Base-by-base conservation (phyloP, 2,329 filamentous ascomycete genomes). In the Scytalidium sp. region DNA sequence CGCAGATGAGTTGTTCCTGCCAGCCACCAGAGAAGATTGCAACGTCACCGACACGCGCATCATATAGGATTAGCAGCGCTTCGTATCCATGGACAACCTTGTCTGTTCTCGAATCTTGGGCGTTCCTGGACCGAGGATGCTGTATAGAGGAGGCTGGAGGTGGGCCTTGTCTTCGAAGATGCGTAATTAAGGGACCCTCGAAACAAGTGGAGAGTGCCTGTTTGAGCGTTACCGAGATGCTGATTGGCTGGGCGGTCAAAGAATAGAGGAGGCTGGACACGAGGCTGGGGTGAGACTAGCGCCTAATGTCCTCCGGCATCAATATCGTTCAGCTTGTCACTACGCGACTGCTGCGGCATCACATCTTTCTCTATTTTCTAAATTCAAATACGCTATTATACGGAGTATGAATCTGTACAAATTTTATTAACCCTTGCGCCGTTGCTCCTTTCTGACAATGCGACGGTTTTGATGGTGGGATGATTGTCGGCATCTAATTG, bases 1-100 rank as follows among this genome's bases (percentile, higher is more conserved):
- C 50, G 54, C 23, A 58, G 47, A 53, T 58, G 50, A 53, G 29
- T 11, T 13, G 27, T 43, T 49, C 40, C 50, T 46, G 32, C 53
- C 53, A 56, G 53, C 55, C 55, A 54, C 51, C 22, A 22, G 41
- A 25, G 13, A 8, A 45, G 44, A 29, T 25, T 20, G 46, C 36
- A 41, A 51, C 48, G 53, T 55, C 53, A 51, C 48, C 46, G 20
- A 43, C 17, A 29, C 42, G 46, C 41, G 44, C 51, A 39, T 48
- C 41, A 22, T 39, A n/a, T 43, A 42, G 47, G 13, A n/a, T 44
- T 43, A 27, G 41, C 19, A 36, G 43, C 15, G 45, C 22, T n/a
- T 36, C 32, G 32, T 36, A 36, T 22, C 45, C 19, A 46, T 29
- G 27, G 41, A 27, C 21, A 17, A 23, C 41, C 36, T 40, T 9